Evolutionary conservation across 2,329 filamentous ascomycete species (phyloP), one percentile per base, ranked within the genome.

Genomic region (Neopestalotiopsis clavispora): DNA sequence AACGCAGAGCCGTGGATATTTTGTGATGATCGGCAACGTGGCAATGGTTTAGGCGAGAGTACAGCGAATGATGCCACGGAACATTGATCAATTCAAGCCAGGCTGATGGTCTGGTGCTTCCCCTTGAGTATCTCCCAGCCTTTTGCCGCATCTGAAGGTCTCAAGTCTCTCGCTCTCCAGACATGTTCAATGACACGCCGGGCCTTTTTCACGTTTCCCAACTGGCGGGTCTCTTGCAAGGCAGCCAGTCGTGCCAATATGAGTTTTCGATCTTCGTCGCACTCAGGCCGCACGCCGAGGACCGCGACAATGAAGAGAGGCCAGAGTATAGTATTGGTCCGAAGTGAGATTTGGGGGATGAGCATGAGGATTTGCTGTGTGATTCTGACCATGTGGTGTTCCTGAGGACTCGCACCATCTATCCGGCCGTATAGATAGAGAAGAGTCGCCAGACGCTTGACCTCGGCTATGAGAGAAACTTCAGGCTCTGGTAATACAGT

Each of bases 161-260:
- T 66, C 9, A 78, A 57, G 45, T 79, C 77, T 17, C 76, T 71
- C 10, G 74, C 70, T 60, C 74, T 78, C 76, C 78, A 79, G 0
- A 79, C 75, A 17, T 73, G 71, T 40, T 73, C 73, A n/a, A 79
- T 77, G 12, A 78, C 71, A 3, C 71, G 40, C 17, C 76, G 71
- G 0, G 76, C 78, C 69, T 79, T 78, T 52, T 75, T 75, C 4
- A 79, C 75, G 13, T 76, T 76, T 4, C 74, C 73, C 38, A 78
- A 63, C 40, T 78, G 76, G n/a, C 78, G 72, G 4, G 76, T 76
- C 12, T 73, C 67, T 61, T 59, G 57, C 23, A 59, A 9, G 13
- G 57, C 57, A 32, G 28, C 23, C 30, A 59, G 23, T 59, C 57
- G 6, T 14, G 57, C 57, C 57, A 59, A 3, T 2, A 59, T 34